Percentiles rank a stretch among this genome's conserved stretches.
These are phyloP conservation scores for Lobosporangium transversale DNA, from an alignment of 192 early-diverging fungal species.

Conservation along the genomic window DNA sequence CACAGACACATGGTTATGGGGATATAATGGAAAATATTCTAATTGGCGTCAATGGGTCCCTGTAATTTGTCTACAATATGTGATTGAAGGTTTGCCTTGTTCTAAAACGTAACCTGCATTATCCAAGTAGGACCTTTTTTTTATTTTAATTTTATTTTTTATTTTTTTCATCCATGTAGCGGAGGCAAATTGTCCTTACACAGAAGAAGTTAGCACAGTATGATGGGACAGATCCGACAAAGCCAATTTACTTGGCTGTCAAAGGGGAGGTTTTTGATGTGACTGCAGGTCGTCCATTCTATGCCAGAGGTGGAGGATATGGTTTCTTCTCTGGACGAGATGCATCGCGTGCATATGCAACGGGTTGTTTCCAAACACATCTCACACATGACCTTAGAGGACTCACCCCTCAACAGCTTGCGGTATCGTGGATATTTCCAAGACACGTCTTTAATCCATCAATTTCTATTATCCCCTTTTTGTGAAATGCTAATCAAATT, in stretches of 20 bases:
- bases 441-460: too few species aligned
- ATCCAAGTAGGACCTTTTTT: not conserved
- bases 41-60: conserved; percentile 79
- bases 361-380: conserved; percentile 94
- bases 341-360: conserved; percentile 93
- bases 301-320: conserved; percentile 83
- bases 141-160: not conserved
- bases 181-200: conserved; percentile 72
- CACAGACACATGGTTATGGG: conserved; percentile 84
- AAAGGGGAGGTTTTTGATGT: conserved; percentile 98
- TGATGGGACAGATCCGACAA: conserved; percentile 83
- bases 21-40: conserved; percentile 73
- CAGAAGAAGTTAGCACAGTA: conserved; percentile 80
- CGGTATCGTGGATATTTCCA: too few species aligned
- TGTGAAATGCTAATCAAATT: too few species aligned
- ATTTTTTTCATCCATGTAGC: conserved; percentile 25
- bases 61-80: too few species aligned
- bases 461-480: too few species aligned
- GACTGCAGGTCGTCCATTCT: conserved; percentile 75
- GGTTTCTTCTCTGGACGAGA: conserved; percentile 91
- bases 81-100: too few species aligned
- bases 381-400: conserved; percentile 95
- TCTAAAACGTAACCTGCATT: not conserved
- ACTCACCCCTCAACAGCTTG: conserved; percentile 75
- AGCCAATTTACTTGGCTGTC: conserved; percentile 91